Evolutionary conservation across 768 basidiomycete genomes (phyloP), one percentile per base, ranked within the genome.

Genomic region (Atractiella rhizophila): DNA sequence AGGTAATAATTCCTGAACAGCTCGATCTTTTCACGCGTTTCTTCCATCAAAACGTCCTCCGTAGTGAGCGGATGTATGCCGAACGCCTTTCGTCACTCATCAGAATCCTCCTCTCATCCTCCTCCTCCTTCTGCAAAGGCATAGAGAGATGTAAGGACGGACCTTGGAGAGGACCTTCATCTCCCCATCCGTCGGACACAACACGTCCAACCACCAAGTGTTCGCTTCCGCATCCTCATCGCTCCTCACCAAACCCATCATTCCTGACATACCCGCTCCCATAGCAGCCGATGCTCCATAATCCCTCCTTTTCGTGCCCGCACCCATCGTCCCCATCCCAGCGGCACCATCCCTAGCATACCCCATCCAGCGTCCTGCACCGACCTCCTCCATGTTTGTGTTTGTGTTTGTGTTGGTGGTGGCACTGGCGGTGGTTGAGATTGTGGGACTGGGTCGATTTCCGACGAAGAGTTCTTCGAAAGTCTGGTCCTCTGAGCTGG

Each of bases 31-130:
- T 98, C 91, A 54, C 91, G 82, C 29, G 86, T 79, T 64, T 98
- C 91, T 60, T 98, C 91, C 76, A 96, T 91, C 54, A 80, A 74
- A 56, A 98, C 96, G 64, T 98, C 91, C 64, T 98, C 91, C 16
- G 88, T 88, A 4, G 91, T 98, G 49, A 98, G 67, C 4, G 91
- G 91, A 62, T 98, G 91, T 54, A 98, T 91, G 16, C 69, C 70
- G 60, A 96, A 98, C 9, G 88, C 85, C 86, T 91, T 46, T 18
- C 18, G n/a, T 28, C 7, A 23, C 45, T 26, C 28, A 38, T 34
- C 32, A 26, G 30, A 40, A 9, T 33, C 23, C 20, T n/a, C n/a
- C n/a, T n/a, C n/a, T n/a, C n/a, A n/a, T n/a, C n/a, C n/a, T n/a
- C n/a, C n/a, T n/a, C n/a, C 40, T 35, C 5, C 25, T 28, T 21